Conservation (phyloP, 1,284 basidiomycete species). For the Sanghuangporus weigelae region DNA sequence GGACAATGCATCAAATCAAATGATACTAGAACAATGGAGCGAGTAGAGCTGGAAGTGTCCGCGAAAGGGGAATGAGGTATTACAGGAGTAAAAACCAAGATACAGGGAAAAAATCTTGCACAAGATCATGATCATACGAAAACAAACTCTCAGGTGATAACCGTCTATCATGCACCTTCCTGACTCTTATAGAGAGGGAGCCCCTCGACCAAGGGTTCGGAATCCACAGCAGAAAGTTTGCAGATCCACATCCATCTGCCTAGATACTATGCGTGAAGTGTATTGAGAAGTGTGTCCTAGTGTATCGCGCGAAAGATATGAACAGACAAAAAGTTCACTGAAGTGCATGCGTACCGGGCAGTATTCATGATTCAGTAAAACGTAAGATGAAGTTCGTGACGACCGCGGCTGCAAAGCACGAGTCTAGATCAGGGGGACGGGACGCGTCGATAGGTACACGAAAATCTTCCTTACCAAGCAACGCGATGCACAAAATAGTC, state of each 20-base stretch:
- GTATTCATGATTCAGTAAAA: constrained; percentile 42
- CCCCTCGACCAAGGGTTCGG: no score
- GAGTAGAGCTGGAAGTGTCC: background rate
- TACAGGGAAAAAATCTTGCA: background rate
- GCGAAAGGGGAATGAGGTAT: background rate
- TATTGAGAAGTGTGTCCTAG: background rate
- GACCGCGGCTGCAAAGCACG: constrained; percentile 62
- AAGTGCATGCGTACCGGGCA: background rate
- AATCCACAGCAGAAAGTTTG: no score
- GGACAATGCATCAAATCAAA: no score
- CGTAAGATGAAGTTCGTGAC: constrained; percentile 86
- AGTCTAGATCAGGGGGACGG: background rate
- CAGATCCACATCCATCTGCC: background rate
- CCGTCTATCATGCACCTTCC: no score
- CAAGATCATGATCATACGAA: background rate
- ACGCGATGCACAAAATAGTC: constrained; percentile 83
- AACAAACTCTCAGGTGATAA: background rate
- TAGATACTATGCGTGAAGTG: background rate
- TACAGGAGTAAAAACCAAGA: background rate
- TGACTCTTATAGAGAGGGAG: no score
- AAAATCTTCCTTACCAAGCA: constrained; percentile 61
- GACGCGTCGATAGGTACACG: background rate
- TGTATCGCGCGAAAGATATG: background rate
- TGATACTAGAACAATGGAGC: background rate
- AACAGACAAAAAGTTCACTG: background rate